Base-by-base conservation (phyloP, 2,329 filamentous ascomycete species). In the Annulohypoxylon truncatum region DNA sequence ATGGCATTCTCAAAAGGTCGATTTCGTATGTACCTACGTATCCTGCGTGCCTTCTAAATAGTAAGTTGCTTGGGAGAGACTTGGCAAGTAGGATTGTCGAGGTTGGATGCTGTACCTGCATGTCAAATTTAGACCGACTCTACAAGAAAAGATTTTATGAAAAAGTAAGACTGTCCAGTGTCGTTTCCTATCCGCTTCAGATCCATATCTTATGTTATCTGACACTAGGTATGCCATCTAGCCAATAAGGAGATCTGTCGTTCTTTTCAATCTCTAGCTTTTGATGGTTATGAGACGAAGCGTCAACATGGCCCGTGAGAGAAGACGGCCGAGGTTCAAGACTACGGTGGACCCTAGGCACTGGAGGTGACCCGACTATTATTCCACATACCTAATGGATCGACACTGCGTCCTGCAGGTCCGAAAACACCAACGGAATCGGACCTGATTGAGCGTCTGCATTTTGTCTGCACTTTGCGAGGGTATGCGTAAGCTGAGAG, bases 391-490 rank as follows among this genome's bases (percentile, higher is more conserved):
- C 47, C 24, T 44, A 38, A 35, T 44, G 22, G 61, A 63, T 68
- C 58, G 66, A 42, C 62, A 61, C 18, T 55, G 66, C 57, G 15
- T 60, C 42, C 54, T 64, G 62, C 62, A 62, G 54, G 62, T 59
- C 31, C 55, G 29, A 46, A 52, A 61, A 46, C 40, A 33, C 44
- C n/a, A 48, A 44, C 61, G 52, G 56, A 67, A 46, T 24, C 55
- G 52, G 56, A 33, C 61, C 40, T 61, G 53, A 64, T 64, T 64
- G 56, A 64, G 24, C 15, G 31, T 10, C 40, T 51, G 13, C 53
- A 24, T 42, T 20, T 42, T 6, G n/a, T n/a, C n/a, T n/a, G n/a
- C 3, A 40, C 7, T 9, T 18, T n/a, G 15, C n/a, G 13, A 40
- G 35, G 35, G 35, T 40, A 44, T 12, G 38, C 31, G 18, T 18